These are phyloP conservation scores for Globisporangium middletonii DNA, from an alignment of 352 stramenopile species.

Conservation along the genomic window DNA sequence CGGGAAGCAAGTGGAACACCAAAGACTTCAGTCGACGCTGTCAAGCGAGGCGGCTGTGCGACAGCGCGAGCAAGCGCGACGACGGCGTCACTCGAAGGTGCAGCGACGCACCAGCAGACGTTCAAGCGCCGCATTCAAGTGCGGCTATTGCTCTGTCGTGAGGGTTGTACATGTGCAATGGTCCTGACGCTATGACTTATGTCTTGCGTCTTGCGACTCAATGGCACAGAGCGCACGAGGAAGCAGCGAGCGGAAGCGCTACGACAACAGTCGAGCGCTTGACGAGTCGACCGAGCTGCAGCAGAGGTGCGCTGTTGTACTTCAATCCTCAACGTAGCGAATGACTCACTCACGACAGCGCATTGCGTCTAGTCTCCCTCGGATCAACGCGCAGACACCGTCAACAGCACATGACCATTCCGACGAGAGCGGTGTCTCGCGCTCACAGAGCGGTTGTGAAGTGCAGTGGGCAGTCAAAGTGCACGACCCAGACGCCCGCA, in stretches of 20 bases:
- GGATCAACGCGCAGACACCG: neutral
- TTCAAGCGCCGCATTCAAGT: slow-evolving; percentile 28
- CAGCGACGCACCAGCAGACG: slow-evolving; percentile 4
- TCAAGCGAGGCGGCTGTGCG: slow-evolving; percentile 9
- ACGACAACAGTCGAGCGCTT: neutral
- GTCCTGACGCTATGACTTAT: neutral
- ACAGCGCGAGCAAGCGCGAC: slow-evolving; percentile 19
- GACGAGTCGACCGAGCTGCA: neutral
- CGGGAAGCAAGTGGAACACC: neutral
- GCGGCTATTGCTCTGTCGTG: neutral
- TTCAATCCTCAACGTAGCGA: neutral
- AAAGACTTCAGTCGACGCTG: neutral
- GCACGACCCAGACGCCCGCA: neutral
- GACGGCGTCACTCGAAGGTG: neutral
- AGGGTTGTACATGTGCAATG: neutral
- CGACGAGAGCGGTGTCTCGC: neutral
- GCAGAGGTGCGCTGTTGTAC: neutral
- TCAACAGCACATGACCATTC: neutral
- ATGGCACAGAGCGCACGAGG: slow-evolving; percentile 23
- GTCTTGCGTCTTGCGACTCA: neutral
- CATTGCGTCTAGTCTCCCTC: too few relatives aligned
- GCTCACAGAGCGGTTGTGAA: slow-evolving; percentile 2
- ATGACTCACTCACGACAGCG: too few relatives aligned
- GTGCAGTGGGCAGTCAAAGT: slow-evolving; percentile 41
- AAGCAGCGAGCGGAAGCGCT: slow-evolving; percentile 4